Conservation (phyloP, 2,329 filamentous ascomycete species). For the Trichoderma sp. region DNA sequence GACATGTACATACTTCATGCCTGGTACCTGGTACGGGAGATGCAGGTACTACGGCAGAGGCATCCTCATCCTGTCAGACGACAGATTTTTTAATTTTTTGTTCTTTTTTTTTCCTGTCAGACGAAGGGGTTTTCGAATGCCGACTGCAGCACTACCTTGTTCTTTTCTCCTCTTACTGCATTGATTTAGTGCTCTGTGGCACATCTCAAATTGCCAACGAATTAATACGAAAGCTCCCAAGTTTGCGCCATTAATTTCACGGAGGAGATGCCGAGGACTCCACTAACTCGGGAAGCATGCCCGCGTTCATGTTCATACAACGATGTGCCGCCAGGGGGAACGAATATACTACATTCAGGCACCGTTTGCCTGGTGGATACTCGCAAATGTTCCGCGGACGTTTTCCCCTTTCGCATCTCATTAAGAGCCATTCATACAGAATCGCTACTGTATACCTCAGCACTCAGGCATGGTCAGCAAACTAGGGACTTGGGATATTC, state of each 20-base stretch:
- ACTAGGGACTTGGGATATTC: background rate
- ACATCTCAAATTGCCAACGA: background rate
- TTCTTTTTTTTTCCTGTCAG: background rate
- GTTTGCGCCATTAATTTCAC: slow-evolving; percentile 2
- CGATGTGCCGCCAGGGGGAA: background rate
- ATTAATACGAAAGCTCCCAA: background rate
- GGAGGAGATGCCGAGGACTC: background rate
- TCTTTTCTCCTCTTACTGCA: background rate
- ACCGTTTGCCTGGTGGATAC: background rate
- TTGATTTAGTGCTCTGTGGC: background rate
- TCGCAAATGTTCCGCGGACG: background rate
- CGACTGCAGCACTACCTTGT: background rate
- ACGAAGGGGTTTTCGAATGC: background rate
- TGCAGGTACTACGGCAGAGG: background rate
- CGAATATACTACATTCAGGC: background rate
- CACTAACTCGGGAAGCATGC: background rate
- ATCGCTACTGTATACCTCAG: background rate
- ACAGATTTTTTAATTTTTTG: background rate
- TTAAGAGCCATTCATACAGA: background rate
- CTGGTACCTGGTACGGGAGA: background rate
- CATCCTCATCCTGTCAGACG: background rate
- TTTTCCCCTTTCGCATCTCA: background rate
- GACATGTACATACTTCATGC: background rate
- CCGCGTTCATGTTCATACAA: background rate
- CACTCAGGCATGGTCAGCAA: background rate